Evolutionary conservation across 2,329 filamentous ascomycete species (phyloP), one percentile per base, ranked within the genome.

Genomic region (Purpureocillium takamizusanense): DNA sequence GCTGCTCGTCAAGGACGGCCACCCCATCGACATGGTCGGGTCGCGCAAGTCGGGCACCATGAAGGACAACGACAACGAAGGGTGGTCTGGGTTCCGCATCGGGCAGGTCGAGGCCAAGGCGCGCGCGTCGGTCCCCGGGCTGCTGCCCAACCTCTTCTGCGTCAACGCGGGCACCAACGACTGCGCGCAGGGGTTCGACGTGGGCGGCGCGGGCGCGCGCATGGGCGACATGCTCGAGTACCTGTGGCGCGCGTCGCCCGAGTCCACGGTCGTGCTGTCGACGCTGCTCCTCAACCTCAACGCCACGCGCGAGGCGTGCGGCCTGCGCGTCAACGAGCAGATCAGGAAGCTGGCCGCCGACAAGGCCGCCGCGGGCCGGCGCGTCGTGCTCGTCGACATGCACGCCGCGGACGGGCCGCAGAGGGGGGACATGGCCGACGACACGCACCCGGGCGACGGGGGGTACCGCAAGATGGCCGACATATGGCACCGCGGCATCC

Each of bases 91-190:
- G 17, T 52, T 54, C 32, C 59, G 61, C 34, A 60, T 72, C 50
- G 59, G 57, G 21, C 43, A 67, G 44, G 58, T 69, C 28, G 42
- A 51, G 32, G 47, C 21, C 21, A 62, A 60, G 41, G 63, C 61
- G 17, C 43, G 44, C 18, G 25, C 14, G 4, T 53, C 57, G 1
- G 55, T 65, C 4, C 53, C 54, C 1, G 16, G 42, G 2, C 51
- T 47, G 21, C 51, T 54, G 39, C 66, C 65, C 9, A 65, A 68
- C 43, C 44, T 68, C 25, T 47, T 67, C 35, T 51, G 61, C 18
- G 47, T 69, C 47, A 67, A 69, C 46, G 57, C 53, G 10, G 66
- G 66, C 36, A 67, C 65, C 34, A 69, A 69, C 42, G 65, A 69
- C 45, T 64, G 61, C 33, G 17, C 49, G 13, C 60, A 63, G 40